Percentiles rank a stretch among this genome's conserved stretches.
These are phyloP conservation scores for Elaphomyces granulatus DNA, from an alignment of 495 filamentous ascomycete genomes.

Conservation along the genomic window DNA sequence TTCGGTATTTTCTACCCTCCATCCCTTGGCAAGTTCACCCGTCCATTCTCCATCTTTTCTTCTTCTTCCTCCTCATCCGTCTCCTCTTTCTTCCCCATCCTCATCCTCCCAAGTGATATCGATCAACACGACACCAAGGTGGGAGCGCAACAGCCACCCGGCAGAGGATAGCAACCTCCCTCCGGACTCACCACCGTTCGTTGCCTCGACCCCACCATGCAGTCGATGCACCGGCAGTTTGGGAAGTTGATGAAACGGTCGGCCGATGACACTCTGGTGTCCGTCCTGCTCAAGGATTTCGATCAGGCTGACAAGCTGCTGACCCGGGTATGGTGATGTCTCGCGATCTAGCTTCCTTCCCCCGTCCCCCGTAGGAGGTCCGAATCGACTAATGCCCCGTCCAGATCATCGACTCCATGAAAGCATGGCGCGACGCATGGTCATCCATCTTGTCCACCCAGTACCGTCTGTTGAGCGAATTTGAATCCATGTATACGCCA, in stretches of 20 bases:
- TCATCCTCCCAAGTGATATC: too few species aligned
- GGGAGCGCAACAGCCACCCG: too few species aligned
- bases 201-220: conserved; percentile 42
- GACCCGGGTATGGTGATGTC: conserved; percentile 39
- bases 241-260: conserved; percentile 55
- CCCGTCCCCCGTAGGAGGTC: too few species aligned
- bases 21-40: too few species aligned
- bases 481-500: conserved; percentile 68
- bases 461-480: conserved; percentile 51
- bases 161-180: too few species aligned
- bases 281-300: conserved; percentile 65
- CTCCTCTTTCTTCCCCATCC: background rate
- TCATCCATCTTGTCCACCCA: conserved; percentile 57
- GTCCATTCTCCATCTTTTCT: too few species aligned
- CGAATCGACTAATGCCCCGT: conserved; percentile 5
- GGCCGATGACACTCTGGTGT: conserved; percentile 66
- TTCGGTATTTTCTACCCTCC: too few species aligned
- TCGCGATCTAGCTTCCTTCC: too few species aligned
- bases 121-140: too few species aligned
- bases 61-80: too few species aligned
- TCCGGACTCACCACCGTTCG: background rate
- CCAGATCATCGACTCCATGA: conserved; percentile 70
- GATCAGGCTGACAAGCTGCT: conserved; percentile 72
- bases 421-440: conserved; percentile 80
- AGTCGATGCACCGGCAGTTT: conserved; percentile 63